Evolutionary conservation across 192 early-diverging fungal species (phyloP).

Genomic region (Backusella mclennaniae): DNA sequence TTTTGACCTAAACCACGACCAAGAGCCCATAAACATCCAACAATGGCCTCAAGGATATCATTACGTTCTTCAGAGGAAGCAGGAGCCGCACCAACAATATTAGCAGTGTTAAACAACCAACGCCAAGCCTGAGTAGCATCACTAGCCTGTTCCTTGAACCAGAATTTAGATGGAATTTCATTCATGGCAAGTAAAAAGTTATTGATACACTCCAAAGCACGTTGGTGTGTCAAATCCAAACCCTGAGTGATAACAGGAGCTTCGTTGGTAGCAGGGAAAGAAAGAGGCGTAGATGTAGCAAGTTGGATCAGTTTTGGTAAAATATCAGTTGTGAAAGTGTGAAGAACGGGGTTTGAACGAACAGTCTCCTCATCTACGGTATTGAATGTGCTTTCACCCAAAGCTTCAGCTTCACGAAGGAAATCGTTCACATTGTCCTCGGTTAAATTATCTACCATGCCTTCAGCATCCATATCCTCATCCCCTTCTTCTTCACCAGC

Average conservation of each 20-base stretch:
- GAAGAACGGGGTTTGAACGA: constrained; percentile 43
- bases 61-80: constrained; percentile 40
- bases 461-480: constrained; percentile 44
- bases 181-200: constrained; percentile 76
- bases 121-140: constrained; percentile 55
- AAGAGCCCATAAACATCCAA: constrained; percentile 78
- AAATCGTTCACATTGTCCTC: constrained; percentile 29
- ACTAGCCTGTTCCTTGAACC: constrained; percentile 54
- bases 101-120: constrained; percentile 59
- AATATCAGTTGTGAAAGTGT: constrained; percentile 45
- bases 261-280: constrained; percentile 35
- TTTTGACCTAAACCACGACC: constrained; percentile 61
- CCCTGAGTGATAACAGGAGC: constrained; percentile 44
- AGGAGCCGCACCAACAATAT: constrained; percentile 46
- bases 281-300: constrained; percentile 46
- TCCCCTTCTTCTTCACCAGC: constrained; percentile 40
- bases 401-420: constrained; percentile 26
- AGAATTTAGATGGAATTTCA: constrained; percentile 59
- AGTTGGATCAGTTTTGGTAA: constrained; percentile 49
- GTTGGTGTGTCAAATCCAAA: constrained; percentile 59
- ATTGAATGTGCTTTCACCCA: constrained; percentile 38
- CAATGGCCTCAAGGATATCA: constrained; percentile 59
- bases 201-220: constrained; percentile 71
- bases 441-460: constrained; percentile 41
- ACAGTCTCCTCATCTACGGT: constrained; percentile 24